phyloP scores from a whole-genome alignment of 257 asterid genomes.

The Avicennia marina region DNA sequence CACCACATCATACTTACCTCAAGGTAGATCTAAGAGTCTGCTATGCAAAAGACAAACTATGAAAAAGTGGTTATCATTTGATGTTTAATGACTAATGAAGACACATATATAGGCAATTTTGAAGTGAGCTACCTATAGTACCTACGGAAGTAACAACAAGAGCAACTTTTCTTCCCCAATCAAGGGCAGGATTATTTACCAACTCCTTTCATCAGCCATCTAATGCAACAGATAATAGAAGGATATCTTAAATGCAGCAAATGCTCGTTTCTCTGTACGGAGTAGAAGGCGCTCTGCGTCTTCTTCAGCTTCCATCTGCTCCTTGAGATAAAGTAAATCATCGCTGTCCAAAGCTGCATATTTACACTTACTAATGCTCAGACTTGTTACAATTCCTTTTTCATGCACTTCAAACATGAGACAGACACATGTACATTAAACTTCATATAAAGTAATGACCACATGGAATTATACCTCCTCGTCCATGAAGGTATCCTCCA shows the following conservation, averaged over 20 bases:
- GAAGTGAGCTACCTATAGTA: neutral
- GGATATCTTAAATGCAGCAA: conserved; percentile 98
- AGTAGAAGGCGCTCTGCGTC: conserved; percentile 96
- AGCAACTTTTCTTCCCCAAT: neutral
- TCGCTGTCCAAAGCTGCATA: conserved; percentile 98
- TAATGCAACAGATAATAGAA: conserved; percentile 22
- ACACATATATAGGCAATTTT: neutral
- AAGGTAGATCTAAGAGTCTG: too few relatives aligned
- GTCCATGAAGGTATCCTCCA: conserved; percentile 99
- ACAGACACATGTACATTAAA: neutral
- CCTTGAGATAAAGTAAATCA: conserved; percentile 96
- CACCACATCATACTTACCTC: conserved; percentile 4
- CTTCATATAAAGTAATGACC: neutral
- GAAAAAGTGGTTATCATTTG: too few relatives aligned
- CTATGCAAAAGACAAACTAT: too few relatives aligned
- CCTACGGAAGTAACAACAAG: neutral
- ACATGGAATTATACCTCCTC: conserved; percentile 68
- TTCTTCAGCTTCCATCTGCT: conserved; percentile 99
- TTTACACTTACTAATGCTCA: conserved; percentile 35
- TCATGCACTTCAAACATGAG: neutral
- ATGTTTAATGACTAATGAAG: neutral
- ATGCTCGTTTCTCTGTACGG: conserved; percentile 96
- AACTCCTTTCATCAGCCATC: neutral
- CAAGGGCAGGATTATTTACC: neutral
- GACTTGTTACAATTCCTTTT: conserved; percentile 1